Base-by-base conservation (phyloP, 139 green algal genomes). In the Picochlorum sp. region DNA sequence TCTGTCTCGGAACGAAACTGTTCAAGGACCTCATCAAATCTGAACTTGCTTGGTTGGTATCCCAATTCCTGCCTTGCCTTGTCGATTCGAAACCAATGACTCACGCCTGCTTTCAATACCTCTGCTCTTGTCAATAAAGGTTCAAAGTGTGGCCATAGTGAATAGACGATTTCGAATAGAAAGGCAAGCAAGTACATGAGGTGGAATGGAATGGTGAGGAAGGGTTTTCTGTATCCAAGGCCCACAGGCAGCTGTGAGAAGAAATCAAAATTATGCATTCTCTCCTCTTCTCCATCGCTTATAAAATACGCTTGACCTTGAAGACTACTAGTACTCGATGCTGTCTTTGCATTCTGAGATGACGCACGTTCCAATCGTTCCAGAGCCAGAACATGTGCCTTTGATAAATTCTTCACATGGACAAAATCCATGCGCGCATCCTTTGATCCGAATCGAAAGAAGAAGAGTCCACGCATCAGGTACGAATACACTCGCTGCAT, bases 241-340 rank as follows among this genome's bases (percentile, higher is more conserved):
- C 60, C 71, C 18, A 47, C 31, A 45, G 70, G 24, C 24, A 78
- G 49, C 4, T 59, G 68, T 4, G 23, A 26, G 4, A 70, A 66
- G 62, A 77, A 78, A n/a, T 49, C 55, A 38, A 78, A 78, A 34
- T 61, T 67, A 45, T 71, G 68, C 45, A 71, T 54, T 57, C 62
- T 64, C 31, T 62, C 31, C 18, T 56, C 31, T 51, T 65, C 21
- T 14, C 26, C 26, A 49, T 51, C 61, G 14, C 38, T 54, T 6
- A 76, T 63, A 30, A 72, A 70, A 54, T 75, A 70, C 3, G 57
- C 68, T 38, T 76, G 59, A 8, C 69, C 69, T 14, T 38, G 65
- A 30, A 71, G 70, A n/a, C 47, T 30, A 6, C 63, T 63, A 24
- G 24, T 26, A 26, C 24, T 26, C 24, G 45, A 50, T 20, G 2